A percentile compares a stretch with the other conserved stretches of the same genome.
These are phyloP conservation scores for Diplotaxis tenuifolia DNA, from an alignment of 345 rosid genomes.

Conservation along the genomic window DNA sequence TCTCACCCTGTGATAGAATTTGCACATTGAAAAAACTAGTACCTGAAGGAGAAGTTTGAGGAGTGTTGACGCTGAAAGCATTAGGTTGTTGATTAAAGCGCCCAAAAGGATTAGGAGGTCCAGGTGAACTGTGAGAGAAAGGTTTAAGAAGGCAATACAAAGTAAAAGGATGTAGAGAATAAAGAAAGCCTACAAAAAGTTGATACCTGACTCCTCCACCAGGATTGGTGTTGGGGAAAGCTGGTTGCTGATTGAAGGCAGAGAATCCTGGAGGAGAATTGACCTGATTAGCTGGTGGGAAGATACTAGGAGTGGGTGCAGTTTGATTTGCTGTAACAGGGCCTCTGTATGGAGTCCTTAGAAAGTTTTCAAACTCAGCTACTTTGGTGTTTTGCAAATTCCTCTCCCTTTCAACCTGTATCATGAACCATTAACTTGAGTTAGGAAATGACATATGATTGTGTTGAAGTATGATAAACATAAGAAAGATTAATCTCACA, in stretches of 20 bases:
- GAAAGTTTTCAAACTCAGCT: conserved; percentile 62
- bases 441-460: conserved; percentile 7
- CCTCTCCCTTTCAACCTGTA: conserved; percentile 81
- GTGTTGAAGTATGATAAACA: too few species aligned
- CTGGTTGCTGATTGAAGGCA: conserved; percentile 48
- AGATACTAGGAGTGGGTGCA: conserved; percentile 32
- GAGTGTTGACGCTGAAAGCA: conserved; percentile 33
- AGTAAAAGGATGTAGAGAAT: conserved; percentile 8
- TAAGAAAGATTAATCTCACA: conserved; percentile 46
- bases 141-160: not conserved
- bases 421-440: conserved; percentile 4
- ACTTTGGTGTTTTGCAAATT: conserved; percentile 56
- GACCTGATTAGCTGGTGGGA: conserved; percentile 44
- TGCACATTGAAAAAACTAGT: conserved; percentile 1
- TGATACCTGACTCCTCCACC: conserved; percentile 44
- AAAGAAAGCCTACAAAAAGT: conserved; percentile 15
- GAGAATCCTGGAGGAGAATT: conserved; percentile 46
- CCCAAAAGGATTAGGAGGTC: conserved; percentile 46
- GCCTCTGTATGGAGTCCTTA: conserved; percentile 53
- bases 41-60: conserved; percentile 37
- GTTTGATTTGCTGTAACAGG: conserved; percentile 39
- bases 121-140: conserved; percentile 41
- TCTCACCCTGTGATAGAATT: not conserved
- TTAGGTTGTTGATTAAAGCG: conserved; percentile 44
- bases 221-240: conserved; percentile 40